A percentile compares a stretch with the other conserved stretches of the same genome.
Evolutionary conservation across 2,329 filamentous ascomycete genomes (phyloP).

Genomic region (Calonectria hawksworthii): DNA sequence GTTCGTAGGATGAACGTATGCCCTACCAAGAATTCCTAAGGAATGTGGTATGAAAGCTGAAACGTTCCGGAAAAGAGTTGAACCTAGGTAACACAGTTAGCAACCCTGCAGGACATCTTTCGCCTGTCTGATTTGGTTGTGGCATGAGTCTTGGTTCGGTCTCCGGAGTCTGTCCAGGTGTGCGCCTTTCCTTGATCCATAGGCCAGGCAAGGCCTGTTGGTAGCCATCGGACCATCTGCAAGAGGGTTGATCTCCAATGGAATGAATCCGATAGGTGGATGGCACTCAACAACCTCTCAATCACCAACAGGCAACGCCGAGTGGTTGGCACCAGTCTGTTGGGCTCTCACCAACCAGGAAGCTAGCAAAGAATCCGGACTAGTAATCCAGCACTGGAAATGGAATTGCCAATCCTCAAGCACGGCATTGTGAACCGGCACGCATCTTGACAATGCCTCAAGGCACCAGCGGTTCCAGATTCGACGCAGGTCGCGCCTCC

Average conservation of each 20-base stretch:
- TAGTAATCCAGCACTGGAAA: not conserved
- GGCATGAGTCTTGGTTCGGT: not conserved
- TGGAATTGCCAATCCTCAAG: not conserved
- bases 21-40: constrained; percentile 57
- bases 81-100: constrained; percentile 53
- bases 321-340: not conserved
- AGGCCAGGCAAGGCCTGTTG: not conserved
- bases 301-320: not conserved
- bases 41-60: constrained; percentile 56
- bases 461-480: not conserved
- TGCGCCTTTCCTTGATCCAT: not conserved
- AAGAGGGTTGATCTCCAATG: not conserved
- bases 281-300: not conserved
- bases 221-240: not conserved
- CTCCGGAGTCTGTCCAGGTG: not conserved
- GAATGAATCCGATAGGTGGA: not conserved
- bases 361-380: not conserved
- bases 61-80: constrained; percentile 58
- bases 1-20: constrained; percentile 50
- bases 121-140: not conserved
- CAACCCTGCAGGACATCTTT: not conserved
- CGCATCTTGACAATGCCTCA: not conserved
- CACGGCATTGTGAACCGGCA: not conserved
- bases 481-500: not conserved
- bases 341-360: not conserved